Conservation (phyloP, 1,284 basidiomycete genomes). For the Meira nashicola region DNA sequence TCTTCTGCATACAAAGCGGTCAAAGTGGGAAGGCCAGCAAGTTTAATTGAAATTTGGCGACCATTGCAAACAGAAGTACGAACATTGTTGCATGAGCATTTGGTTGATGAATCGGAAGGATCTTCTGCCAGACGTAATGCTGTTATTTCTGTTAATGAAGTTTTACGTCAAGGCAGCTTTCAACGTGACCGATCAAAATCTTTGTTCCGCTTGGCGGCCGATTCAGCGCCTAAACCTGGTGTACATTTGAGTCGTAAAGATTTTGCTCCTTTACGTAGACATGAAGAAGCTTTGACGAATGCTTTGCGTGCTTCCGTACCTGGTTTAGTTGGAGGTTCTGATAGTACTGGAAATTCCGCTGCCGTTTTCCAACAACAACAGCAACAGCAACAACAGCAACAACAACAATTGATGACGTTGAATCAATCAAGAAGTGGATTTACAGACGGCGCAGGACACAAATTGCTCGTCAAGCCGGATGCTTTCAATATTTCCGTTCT, state of each 20-base stretch:
- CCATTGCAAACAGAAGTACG: constrained; percentile 79
- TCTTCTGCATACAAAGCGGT: constrained; percentile 14
- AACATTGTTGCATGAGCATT: constrained; percentile 80
- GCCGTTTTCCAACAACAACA: constrained; percentile 11
- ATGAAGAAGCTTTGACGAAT: constrained; percentile 80
- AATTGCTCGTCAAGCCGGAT: constrained; percentile 79
- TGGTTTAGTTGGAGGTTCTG: constrained; percentile 64
- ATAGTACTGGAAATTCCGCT: constrained; percentile 13
- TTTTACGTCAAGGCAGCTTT: constrained; percentile 58
- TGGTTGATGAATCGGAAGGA: constrained; percentile 80
- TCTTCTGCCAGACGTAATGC: constrained; percentile 69
- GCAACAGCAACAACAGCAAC: constrained; percentile 1
- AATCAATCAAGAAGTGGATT: background rate
- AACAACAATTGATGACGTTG: constrained; percentile 18
- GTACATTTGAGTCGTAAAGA: constrained; percentile 54
- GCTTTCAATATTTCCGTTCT: constrained; percentile 91
- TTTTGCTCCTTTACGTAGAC: constrained; percentile 59
- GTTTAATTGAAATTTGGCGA: constrained; percentile 79
- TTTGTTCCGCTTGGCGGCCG: constrained; percentile 77
- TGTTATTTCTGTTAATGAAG: constrained; percentile 87
- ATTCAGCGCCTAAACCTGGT: constrained; percentile 68
- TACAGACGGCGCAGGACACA: constrained; percentile 63
- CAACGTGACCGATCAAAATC: constrained; percentile 37
- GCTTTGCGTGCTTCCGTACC: constrained; percentile 87
- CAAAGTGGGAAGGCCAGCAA: constrained; percentile 23